A percentile compares a stretch with the other conserved stretches of the same genome.
Evolutionary conservation across 139 green algal genomes (phyloP).

Genomic region (Picochlorum sp.): DNA sequence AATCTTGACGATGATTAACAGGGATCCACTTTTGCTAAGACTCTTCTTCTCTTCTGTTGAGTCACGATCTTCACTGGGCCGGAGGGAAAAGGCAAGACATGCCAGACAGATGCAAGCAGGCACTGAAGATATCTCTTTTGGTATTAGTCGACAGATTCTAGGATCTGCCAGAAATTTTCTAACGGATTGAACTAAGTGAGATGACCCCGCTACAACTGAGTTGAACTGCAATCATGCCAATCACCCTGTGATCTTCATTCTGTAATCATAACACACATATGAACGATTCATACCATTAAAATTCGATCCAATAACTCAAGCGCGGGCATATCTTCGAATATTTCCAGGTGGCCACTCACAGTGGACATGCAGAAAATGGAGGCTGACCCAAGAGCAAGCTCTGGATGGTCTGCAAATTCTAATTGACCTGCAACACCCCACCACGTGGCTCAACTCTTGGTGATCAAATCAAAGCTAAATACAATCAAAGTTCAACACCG

Average conservation of each 20-base stretch:
- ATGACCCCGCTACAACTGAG: too few relatives aligned
- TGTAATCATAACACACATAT: too few relatives aligned
- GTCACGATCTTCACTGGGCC: conserved; percentile 5
- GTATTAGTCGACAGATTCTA: conserved; percentile 4
- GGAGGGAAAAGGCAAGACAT: conserved; percentile 9
- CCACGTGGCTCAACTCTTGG: not conserved
- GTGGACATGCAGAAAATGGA: conserved; percentile 17
- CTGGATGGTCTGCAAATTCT: conserved; percentile 8
- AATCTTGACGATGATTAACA: conserved; percentile 16
- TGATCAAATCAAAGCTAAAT: not conserved
- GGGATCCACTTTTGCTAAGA: conserved; percentile 16
- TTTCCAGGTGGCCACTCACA: too few relatives aligned
- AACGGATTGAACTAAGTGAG: not conserved
- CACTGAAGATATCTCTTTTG: conserved; percentile 6
- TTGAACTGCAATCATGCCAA: too few relatives aligned
- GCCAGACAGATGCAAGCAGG: conserved; percentile 12
- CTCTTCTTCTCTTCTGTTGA: conserved; percentile 19
- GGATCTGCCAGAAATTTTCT: not conserved
- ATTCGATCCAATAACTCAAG: too few relatives aligned
- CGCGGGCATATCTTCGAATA: too few relatives aligned
- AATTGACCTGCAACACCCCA: not conserved
- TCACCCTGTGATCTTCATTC: too few relatives aligned
- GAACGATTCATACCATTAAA: too few relatives aligned
- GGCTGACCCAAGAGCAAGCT: conserved; percentile 22
- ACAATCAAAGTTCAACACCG: conserved; percentile 3